These are phyloP conservation scores for Brassica juncea DNA, from an alignment of 345 rosid species.

Conservation along the genomic window DNA sequence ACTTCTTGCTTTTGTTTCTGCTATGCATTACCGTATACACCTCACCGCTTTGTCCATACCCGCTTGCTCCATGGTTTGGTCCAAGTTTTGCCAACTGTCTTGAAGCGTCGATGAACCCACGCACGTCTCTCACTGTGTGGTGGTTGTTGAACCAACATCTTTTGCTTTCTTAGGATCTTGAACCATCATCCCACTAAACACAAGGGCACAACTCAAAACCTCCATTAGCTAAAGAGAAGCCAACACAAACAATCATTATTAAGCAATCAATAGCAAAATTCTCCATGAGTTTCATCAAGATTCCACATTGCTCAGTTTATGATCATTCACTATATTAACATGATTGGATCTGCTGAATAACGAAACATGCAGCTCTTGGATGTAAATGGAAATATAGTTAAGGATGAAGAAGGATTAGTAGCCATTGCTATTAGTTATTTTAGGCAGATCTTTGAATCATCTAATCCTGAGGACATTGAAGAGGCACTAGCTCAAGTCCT, in stretches of 20 bases:
- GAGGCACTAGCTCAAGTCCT: too few relatives aligned
- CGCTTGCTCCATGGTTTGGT: conserved; percentile 78
- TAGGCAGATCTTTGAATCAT: too few relatives aligned
- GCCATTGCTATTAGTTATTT: too few relatives aligned
- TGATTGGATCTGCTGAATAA: neutral
- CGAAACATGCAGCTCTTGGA: neutral
- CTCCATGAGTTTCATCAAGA: neutral
- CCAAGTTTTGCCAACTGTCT: conserved; percentile 62
- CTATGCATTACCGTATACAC: too few relatives aligned
- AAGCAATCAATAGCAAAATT: too few relatives aligned
- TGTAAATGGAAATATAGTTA: too few relatives aligned
- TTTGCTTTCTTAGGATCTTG: conserved; percentile 71
- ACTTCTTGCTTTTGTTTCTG: too few relatives aligned
- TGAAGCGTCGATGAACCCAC: conserved; percentile 77
- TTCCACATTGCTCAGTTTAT: neutral
- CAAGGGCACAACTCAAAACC: neutral
- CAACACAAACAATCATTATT: neutral
- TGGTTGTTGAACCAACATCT: conserved; percentile 50
- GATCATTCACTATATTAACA: neutral
- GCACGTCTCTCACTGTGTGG: conserved; percentile 75
- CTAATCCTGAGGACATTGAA: too few relatives aligned
- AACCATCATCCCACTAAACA: conserved; percentile 81
- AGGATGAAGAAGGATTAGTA: too few relatives aligned
- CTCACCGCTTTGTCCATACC: conserved; percentile 34
- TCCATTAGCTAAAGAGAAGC: neutral